Conservation (phyloP, 768 basidiomycete genomes). For the Hebeloma cylindrosporum region DNA sequence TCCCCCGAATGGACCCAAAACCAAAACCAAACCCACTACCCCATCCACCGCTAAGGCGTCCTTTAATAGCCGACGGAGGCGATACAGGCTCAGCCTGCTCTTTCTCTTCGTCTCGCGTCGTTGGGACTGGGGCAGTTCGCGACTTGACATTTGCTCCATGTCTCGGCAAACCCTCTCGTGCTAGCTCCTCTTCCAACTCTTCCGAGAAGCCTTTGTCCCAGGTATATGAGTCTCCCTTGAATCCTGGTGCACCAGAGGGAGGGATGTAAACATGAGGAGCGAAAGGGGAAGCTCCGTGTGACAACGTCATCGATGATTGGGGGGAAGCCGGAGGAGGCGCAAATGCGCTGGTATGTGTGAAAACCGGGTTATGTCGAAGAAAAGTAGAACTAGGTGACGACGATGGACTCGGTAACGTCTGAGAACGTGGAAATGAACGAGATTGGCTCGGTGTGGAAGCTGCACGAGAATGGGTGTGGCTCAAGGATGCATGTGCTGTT, state of each 20-base stretch:
- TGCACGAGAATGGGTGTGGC: neutral
- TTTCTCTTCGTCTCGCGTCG: neutral
- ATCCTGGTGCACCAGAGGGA: constrained; percentile 75
- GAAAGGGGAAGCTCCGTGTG: constrained; percentile 37
- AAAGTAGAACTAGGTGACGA: neutral
- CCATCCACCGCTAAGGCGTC: constrained; percentile 18
- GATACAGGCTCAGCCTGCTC: neutral
- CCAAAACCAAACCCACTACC: constrained; percentile 21
- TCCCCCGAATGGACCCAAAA: constrained; percentile 17
- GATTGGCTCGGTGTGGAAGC: neutral
- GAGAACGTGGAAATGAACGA: neutral
- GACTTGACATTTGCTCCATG: constrained; percentile 4
- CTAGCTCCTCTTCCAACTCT: constrained; percentile 44
- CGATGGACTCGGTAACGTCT: neutral
- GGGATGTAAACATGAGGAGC: constrained; percentile 42
- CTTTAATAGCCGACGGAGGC: neutral
- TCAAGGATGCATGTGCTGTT: too few species aligned
- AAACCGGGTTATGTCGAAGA: constrained; percentile 4
- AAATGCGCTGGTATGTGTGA: constrained; percentile 18
- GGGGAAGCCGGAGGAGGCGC: constrained; percentile 10
- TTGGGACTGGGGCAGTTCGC: constrained; percentile 3
- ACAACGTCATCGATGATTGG: constrained; percentile 9
- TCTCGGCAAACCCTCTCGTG: neutral
- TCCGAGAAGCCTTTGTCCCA: constrained; percentile 71
- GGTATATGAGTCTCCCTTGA: constrained; percentile 56